phyloP scores from a whole-genome alignment of 2,329 filamentous ascomycete species.

The Sordariomycetes sp. region DNA sequence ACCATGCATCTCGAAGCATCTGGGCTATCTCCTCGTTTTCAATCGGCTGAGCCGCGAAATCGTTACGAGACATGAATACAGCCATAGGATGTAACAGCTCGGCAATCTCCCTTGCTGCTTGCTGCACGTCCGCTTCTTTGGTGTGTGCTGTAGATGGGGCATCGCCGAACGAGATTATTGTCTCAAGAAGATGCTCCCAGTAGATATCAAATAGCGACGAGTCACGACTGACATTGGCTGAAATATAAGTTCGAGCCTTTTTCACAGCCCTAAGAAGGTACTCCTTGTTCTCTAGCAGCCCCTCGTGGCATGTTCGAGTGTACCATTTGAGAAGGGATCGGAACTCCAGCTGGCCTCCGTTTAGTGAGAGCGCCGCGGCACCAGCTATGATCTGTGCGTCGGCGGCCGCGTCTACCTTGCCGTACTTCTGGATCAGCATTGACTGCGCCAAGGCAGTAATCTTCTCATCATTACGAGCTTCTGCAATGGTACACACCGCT shows the following conservation, averaged over 20 bases:
- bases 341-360: constrained; percentile 73
- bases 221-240: constrained; percentile 54
- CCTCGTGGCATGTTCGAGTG: constrained; percentile 63
- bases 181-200: constrained; percentile 72
- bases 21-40: constrained; percentile 61
- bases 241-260: constrained; percentile 72
- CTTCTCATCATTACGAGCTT: constrained; percentile 74
- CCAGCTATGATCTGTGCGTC: constrained; percentile 82
- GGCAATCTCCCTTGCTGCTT: constrained; percentile 78
- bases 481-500: constrained; percentile 85
- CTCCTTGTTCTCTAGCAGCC: constrained; percentile 58
- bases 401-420: constrained; percentile 69
- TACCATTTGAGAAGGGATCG: constrained; percentile 80
- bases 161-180: constrained; percentile 85
- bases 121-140: constrained; percentile 68
- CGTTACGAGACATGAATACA: constrained; percentile 63
- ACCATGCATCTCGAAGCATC: constrained; percentile 87
- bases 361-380: constrained; percentile 67
- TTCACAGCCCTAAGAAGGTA: constrained; percentile 65
- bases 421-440: constrained; percentile 93
- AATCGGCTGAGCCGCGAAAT: constrained; percentile 38
- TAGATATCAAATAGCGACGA: constrained; percentile 78
- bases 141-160: constrained; percentile 65
- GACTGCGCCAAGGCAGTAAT: constrained; percentile 89
- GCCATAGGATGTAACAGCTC: constrained; percentile 85